phyloP scores from a whole-genome alignment of 371 early-diverging fungal genomes.

The Mortierella sp. region DNA sequence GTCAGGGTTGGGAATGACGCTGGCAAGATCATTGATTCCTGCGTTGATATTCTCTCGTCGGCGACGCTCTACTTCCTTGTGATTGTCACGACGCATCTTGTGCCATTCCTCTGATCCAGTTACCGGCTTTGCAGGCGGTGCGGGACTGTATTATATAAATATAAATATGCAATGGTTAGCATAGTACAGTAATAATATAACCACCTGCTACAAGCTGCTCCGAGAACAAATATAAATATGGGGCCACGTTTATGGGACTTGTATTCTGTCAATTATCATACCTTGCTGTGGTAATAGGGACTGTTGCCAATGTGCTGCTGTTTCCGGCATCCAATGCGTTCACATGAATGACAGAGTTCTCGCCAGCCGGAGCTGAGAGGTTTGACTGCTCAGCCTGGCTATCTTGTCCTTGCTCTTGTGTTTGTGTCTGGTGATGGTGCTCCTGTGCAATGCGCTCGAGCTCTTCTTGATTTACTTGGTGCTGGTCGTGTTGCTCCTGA shows the following conservation, averaged over 20 bases:
- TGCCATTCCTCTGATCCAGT: slow-evolving; percentile 89
- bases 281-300: slow-evolving; percentile 27
- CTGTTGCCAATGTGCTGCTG: slow-evolving; percentile 43
- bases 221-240: no score
- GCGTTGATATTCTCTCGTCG: slow-evolving; percentile 94
- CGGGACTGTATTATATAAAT: slow-evolving; percentile 13
- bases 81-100: slow-evolving; percentile 84
- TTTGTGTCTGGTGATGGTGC: slow-evolving; percentile 2
- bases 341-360: slow-evolving; percentile 24
- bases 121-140: slow-evolving; percentile 60
- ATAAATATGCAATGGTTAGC: not conserved
- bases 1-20: slow-evolving; percentile 87
- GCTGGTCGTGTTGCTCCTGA: slow-evolving; percentile 34
- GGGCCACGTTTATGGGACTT: no score
- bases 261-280: not conserved
- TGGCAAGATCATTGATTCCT: slow-evolving; percentile 87
- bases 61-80: slow-evolving; percentile 94
- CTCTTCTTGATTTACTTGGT: slow-evolving; percentile 22
- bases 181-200: not conserved
- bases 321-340: slow-evolving; percentile 23
- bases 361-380: slow-evolving; percentile 13
- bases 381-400: slow-evolving; percentile 14
- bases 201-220: not conserved
- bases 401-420: slow-evolving; percentile 10
- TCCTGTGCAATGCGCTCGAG: slow-evolving; percentile 41